phyloP scores from a whole-genome alignment of 805 yeast genomes.

The Schwanniomyces yamadae region DNA sequence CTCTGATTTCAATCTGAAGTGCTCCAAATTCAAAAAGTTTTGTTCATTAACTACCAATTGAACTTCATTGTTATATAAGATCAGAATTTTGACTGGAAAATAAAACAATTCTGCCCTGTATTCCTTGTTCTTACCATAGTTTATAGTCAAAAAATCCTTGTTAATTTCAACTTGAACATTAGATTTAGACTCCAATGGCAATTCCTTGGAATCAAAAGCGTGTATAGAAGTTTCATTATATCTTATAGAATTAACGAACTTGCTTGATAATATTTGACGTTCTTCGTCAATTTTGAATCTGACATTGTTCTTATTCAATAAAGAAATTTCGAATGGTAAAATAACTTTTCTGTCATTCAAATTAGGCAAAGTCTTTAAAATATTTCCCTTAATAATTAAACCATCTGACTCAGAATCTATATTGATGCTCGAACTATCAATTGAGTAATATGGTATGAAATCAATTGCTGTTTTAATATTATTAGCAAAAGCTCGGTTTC shows the following conservation, averaged over 20 bases:
- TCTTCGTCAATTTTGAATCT: conserved; percentile 67
- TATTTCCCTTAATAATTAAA: conserved; percentile 42
- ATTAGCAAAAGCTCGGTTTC: conserved; percentile 70
- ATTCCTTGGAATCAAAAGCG: conserved; percentile 43
- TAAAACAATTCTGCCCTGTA: conserved; percentile 44
- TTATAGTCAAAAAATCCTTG: conserved; percentile 8
- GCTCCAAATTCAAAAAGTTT: conserved; percentile 78
- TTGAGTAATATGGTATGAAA: conserved; percentile 21
- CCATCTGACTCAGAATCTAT: conserved; percentile 8
- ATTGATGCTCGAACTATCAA: conserved; percentile 19
- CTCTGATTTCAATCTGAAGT: conserved; percentile 50
- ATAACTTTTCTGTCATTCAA: conserved; percentile 18
- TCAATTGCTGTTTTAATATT: conserved; percentile 11
- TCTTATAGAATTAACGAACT: conserved; percentile 42
- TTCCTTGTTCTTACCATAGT: conserved; percentile 40
- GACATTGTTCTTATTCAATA: conserved; percentile 58
- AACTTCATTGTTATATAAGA: conserved; percentile 44
- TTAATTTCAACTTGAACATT: background rate
- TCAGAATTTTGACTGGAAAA: conserved; percentile 49
- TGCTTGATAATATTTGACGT: conserved; percentile 32
- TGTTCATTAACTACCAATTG: conserved; percentile 67
- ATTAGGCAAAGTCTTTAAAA: conserved; percentile 41
- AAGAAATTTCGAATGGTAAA: conserved; percentile 57
- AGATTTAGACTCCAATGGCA: background rate
- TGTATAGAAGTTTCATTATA: conserved; percentile 60